phyloP scores from a whole-genome alignment of 2,329 filamentous ascomycete genomes.

The Graphilbum ipis-grandicollis region DNA sequence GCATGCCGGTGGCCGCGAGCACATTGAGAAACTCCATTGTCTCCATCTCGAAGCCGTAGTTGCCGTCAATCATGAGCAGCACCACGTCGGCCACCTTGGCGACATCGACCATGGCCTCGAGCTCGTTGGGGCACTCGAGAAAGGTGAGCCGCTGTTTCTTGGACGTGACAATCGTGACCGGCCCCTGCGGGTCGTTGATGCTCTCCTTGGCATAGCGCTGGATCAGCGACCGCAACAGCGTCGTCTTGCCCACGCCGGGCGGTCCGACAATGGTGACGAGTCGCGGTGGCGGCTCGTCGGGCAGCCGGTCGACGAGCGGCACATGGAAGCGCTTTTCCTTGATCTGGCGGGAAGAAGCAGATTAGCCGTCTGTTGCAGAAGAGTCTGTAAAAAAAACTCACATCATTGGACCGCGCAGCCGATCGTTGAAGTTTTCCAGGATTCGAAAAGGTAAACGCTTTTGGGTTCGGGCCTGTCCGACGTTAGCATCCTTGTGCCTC shows the following conservation, averaged over 20 bases:
- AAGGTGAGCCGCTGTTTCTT: conserved; percentile 93
- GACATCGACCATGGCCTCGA: conserved; percentile 92
- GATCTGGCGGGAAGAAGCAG: conserved; percentile 34
- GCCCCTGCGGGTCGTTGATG: conserved; percentile 73
- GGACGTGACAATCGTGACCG: conserved; percentile 89
- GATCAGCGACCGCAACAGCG: conserved; percentile 58
- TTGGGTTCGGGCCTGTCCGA: conserved; percentile 59
- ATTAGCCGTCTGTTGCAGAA: too few relatives aligned
- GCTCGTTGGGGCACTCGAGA: conserved; percentile 89
- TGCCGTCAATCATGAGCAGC: conserved; percentile 94
- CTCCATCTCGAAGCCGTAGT: conserved; percentile 99
- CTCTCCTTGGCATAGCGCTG: conserved; percentile 93
- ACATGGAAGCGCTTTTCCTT: conserved; percentile 95
- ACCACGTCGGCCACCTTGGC: conserved; percentile 97
- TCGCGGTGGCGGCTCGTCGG: conserved; percentile 85
- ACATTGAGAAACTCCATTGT: conserved; percentile 99
- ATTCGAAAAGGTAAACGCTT: conserved; percentile 73
- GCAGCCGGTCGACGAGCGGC: conserved; percentile 84
- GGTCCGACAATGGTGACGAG: conserved; percentile 91
- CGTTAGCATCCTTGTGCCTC: conserved; percentile 10
- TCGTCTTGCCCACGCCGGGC: conserved; percentile 26
- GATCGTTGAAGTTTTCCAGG: conserved; percentile 66
- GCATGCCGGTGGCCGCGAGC: conserved; percentile 88
- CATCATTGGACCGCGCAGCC: conserved; percentile 56
- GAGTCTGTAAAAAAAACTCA: too few relatives aligned